Evolutionary conservation across 345 rosid species (phyloP).

Genomic region (Odontarrhena argentea): DNA sequence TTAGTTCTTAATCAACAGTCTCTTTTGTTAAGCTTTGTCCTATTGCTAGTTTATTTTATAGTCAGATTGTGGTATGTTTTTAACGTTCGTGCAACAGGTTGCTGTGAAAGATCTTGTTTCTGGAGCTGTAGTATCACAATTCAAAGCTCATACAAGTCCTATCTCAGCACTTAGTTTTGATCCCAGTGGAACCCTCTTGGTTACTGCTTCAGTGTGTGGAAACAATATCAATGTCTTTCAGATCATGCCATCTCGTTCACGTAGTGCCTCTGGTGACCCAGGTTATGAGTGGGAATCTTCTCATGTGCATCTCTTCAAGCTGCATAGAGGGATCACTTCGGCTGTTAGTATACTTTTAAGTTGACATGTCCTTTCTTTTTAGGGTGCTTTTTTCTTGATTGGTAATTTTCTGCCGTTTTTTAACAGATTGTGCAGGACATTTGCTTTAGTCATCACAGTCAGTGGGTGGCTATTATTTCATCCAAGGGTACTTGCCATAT

Average conservation of each 20-base stretch:
- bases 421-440: conserved; percentile 95
- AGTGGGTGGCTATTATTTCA: conserved; percentile 90
- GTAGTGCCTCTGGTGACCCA: conserved; percentile 53
- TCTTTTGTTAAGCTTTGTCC: neutral
- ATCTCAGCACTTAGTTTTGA: conserved; percentile 94
- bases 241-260: conserved; percentile 74
- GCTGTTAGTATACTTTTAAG: conserved; percentile 64
- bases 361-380: conserved; percentile 29
- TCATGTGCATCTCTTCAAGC: conserved; percentile 93
- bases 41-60: conserved; percentile 5
- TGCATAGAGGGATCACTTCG: conserved; percentile 93
- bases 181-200: conserved; percentile 95
- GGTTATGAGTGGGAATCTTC: conserved; percentile 73
- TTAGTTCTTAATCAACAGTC: conserved; percentile 48
- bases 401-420: conserved; percentile 9
- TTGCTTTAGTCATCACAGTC: conserved; percentile 88
- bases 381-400: conserved; percentile 27
- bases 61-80: conserved; percentile 26
- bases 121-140: conserved; percentile 75
- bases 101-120: conserved; percentile 87
- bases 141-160: conserved; percentile 94
- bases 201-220: conserved; percentile 93
- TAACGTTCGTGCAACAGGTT: conserved; percentile 63
- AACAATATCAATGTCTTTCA: conserved; percentile 89
- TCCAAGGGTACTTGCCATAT: conserved; percentile 97